Evolutionary conservation across 2,329 filamentous ascomycete species (phyloP).

Genomic region (Hymenoscyphus infarciens): DNA sequence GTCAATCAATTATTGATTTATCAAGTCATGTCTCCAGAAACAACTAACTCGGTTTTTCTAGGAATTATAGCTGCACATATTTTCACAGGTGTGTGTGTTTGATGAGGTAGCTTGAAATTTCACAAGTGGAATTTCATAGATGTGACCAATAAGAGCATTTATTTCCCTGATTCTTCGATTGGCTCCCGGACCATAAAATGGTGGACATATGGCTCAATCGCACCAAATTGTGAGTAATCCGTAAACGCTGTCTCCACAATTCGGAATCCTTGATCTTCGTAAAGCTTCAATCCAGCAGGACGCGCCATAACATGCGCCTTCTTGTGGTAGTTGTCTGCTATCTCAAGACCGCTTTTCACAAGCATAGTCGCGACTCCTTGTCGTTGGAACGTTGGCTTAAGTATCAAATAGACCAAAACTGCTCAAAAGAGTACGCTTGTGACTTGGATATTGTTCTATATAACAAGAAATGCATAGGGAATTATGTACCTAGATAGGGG

Average conservation of each 20-base stretch:
- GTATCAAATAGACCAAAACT: neutral
- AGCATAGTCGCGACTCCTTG: neutral
- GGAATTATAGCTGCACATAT: no score
- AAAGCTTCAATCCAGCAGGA: slow-evolving; percentile 1
- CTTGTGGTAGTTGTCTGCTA: neutral
- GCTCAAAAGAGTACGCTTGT: neutral
- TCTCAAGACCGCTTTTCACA: neutral
- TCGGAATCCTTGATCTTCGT: slow-evolving; percentile 1
- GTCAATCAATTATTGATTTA: no score
- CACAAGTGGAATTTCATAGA: no score
- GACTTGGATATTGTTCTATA: neutral
- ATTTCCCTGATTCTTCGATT: neutral
- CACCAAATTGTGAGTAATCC: slow-evolving; percentile 1
- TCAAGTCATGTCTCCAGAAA: no score
- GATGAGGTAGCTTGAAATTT: no score
- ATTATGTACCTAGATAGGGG: neutral
- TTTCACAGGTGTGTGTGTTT: no score
- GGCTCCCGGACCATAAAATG: slow-evolving; percentile 1
- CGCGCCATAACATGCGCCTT: neutral
- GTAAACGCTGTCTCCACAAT: neutral
- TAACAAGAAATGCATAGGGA: neutral
- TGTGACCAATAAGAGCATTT: no score
- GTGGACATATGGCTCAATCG: neutral
- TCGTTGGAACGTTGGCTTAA: neutral
- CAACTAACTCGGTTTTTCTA: no score